A percentile compares a stretch with the other conserved stretches of the same genome.
These are phyloP conservation scores for Raffaelea ambrosiae DNA, from an alignment of 2,329 filamentous ascomycete species.

Conservation along the genomic window DNA sequence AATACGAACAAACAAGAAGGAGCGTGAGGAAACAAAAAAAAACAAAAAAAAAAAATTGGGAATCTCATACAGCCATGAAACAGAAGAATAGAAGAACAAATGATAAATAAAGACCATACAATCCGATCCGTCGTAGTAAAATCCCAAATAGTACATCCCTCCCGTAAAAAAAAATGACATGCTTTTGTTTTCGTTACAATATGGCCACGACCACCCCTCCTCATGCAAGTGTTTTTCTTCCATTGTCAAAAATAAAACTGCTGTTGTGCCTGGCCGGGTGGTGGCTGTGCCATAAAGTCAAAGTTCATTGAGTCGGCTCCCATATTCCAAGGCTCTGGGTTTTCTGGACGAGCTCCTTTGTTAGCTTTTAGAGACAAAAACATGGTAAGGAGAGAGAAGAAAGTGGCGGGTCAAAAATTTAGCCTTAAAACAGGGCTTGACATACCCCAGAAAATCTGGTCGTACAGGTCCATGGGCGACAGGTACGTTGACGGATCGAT, in stretches of 20 bases:
- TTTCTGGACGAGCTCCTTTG: constrained; percentile 32
- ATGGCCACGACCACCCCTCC: no score
- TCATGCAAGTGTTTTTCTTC: not conserved
- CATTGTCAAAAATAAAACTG: constrained; percentile 46
- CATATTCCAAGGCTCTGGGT: constrained; percentile 50
- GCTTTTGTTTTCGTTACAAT: no score
- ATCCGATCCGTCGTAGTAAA: no score
- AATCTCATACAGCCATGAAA: no score
- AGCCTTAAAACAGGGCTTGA: not conserved
- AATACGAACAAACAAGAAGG: no score
- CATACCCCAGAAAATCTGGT: constrained; percentile 61
- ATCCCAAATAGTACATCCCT: no score
- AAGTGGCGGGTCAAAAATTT: no score
- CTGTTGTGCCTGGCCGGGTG: constrained; percentile 46
- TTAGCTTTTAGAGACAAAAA: constrained; percentile 3
- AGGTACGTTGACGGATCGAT: constrained; percentile 51
- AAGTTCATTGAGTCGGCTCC: constrained; percentile 50
- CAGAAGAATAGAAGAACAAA: no score
- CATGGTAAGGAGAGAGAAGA: no score
- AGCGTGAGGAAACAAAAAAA: not conserved
- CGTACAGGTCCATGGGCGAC: constrained; percentile 60
- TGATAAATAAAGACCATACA: no score
- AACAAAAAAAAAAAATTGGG: not conserved
- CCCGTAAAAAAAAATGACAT: no score
- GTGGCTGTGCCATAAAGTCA: constrained; percentile 51